phyloP scores from a whole-genome alignment of 257 asterid species.

The Mitragyna speciosa region DNA sequence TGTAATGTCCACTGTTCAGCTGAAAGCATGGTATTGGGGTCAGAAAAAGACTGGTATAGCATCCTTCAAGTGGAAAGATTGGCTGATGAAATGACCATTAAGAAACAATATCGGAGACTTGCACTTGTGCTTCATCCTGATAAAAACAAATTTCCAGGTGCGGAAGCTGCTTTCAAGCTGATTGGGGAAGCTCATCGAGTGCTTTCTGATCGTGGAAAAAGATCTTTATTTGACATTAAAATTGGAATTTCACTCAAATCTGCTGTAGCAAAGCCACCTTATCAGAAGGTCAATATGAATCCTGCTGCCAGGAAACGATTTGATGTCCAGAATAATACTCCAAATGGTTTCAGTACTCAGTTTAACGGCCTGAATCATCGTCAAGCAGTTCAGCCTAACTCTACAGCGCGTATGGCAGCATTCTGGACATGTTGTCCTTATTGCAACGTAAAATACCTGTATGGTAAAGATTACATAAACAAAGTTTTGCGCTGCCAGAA shows the following conservation, averaged over 20 bases:
- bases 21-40: conserved; percentile 38
- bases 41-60: conserved; percentile 77
- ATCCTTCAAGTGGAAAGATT: conserved; percentile 63
- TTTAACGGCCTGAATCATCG: conserved; percentile 34
- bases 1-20: conserved; percentile 81
- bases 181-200: conserved; percentile 70
- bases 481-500: conserved; percentile 43
- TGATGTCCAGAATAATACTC: conserved; percentile 28
- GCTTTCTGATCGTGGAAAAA: conserved; percentile 62
- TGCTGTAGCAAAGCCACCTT: conserved; percentile 41
- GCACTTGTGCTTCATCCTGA: conserved; percentile 88
- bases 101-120: conserved; percentile 73
- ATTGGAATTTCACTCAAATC: conserved; percentile 34
- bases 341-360: conserved; percentile 36
- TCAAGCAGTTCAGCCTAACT: conserved; percentile 35
- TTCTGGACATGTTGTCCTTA: conserved; percentile 66
- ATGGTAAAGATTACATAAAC: conserved; percentile 33
- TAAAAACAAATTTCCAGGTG: conserved; percentile 83
- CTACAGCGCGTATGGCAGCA: conserved; percentile 29
- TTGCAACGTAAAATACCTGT: conserved; percentile 49
- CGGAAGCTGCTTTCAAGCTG: conserved; percentile 88
- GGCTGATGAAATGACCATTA: conserved; percentile 58
- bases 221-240: conserved; percentile 53
- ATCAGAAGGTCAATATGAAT: conserved; percentile 36
- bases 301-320: conserved; percentile 36